phyloP scores from a whole-genome alignment of 805 yeast genomes.

The Pichia ethanolica region DNA sequence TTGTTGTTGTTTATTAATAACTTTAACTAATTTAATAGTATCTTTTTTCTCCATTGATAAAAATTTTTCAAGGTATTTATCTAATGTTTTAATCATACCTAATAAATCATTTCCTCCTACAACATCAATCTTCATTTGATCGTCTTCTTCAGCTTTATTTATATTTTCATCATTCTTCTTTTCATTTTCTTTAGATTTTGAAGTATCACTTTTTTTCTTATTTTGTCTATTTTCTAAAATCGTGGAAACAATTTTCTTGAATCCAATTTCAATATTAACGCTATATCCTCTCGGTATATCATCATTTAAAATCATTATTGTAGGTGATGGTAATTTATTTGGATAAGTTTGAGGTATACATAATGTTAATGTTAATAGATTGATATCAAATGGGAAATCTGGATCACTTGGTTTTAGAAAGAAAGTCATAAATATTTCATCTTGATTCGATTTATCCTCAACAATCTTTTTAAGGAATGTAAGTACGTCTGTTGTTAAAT shows the following conservation, averaged over 20 bases:
- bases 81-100: conserved; percentile 50
- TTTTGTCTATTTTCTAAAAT: conserved; percentile 30
- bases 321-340: conserved; percentile 33
- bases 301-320: conserved; percentile 50
- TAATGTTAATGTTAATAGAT: conserved; percentile 43
- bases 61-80: conserved; percentile 50
- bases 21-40: conserved; percentile 50
- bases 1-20: conserved; percentile 13
- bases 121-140: conserved; percentile 21
- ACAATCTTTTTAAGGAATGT: conserved; percentile 15
- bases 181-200: too few relatives aligned
- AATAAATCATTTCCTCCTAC: conserved; percentile 43
- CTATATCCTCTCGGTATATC: conserved; percentile 68
- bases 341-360: conserved; percentile 54
- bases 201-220: conserved; percentile 1
- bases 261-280: conserved; percentile 61
- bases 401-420: conserved; percentile 57
- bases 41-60: conserved; percentile 52
- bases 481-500: conserved; percentile 14
- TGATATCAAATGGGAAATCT: conserved; percentile 62
- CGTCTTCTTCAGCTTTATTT: conserved; percentile 6
- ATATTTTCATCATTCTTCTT: conserved; percentile 12
- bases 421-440: conserved; percentile 36
- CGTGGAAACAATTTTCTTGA: conserved; percentile 35
- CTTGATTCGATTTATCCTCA: conserved; percentile 10